Evolutionary conservation across 495 filamentous ascomycete species (phyloP).

Genomic region (Talaromyces ruber): DNA sequence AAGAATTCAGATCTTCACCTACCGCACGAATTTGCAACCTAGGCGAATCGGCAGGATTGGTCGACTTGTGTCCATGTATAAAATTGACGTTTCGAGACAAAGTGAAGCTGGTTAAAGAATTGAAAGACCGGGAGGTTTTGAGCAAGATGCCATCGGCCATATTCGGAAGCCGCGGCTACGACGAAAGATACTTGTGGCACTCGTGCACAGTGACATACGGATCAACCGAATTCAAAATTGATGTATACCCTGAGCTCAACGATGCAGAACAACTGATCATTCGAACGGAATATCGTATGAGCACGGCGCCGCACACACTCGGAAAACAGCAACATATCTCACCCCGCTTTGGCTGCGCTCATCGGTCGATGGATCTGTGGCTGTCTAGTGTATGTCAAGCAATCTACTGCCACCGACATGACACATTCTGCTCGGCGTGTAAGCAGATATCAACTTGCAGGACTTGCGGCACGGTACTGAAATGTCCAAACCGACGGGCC

Average conservation of each 20-base stretch:
- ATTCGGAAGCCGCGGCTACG: conserved; percentile 19
- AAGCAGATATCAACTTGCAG: conserved; percentile 32
- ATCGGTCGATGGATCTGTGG: conserved; percentile 39
- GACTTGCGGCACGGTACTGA: conserved; percentile 28
- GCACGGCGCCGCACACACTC: conserved; percentile 27
- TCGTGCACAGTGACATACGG: conserved; percentile 36
- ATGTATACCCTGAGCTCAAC: conserved; percentile 31
- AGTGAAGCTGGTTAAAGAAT: conserved; percentile 25
- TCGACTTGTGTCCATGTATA: conserved; percentile 40
- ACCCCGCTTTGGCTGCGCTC: conserved; percentile 37
- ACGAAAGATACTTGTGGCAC: conserved; percentile 35
- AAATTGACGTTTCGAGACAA: conserved; percentile 39
- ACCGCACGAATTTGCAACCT: conserved; percentile 30
- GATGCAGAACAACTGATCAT: conserved; percentile 24
- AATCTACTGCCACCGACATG: conserved; percentile 30
- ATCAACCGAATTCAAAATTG: conserved; percentile 26
- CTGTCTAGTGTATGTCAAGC: conserved; percentile 35
- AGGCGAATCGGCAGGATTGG: conserved; percentile 32
- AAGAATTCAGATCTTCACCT: conserved; percentile 28
- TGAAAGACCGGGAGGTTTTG: conserved; percentile 24
- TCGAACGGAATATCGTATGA: conserved; percentile 34
- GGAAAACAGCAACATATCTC: conserved; percentile 37
- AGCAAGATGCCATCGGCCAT: conserved; percentile 19
- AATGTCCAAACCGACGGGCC: conserved; percentile 30
- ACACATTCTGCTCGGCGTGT: conserved; percentile 30